Evolutionary conservation across 2,329 filamentous ascomycete species (phyloP).

Genomic region (Aspergillus amoenus): DNA sequence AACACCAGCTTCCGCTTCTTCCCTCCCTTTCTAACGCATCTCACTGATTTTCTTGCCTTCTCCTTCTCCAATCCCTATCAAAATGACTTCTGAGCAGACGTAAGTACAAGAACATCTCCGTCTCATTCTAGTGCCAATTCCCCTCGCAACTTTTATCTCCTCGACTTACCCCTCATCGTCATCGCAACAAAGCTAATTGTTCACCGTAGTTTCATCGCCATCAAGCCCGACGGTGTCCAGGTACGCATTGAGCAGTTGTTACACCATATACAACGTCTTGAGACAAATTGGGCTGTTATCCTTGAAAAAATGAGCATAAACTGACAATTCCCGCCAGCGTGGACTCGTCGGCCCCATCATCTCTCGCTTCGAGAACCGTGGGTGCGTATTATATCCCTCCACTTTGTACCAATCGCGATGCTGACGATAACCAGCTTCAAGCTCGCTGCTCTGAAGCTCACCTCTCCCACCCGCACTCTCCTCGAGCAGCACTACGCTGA

Average conservation of each 20-base stretch:
- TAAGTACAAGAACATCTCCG: conserved; percentile 50
- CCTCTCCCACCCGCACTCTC: conserved; percentile 85
- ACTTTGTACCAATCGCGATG: background rate
- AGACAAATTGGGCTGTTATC: conserved; percentile 1
- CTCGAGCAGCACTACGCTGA: conserved; percentile 98
- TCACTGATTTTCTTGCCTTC: conserved; percentile 8
- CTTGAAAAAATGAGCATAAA: conserved; percentile 1
- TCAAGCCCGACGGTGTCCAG: conserved; percentile 99
- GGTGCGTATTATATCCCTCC: conserved; percentile 54
- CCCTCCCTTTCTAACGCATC: conserved; percentile 10
- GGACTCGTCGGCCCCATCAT: conserved; percentile 98
- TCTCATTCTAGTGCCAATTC: background rate
- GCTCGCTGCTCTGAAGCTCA: conserved; percentile 96
- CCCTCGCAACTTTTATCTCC: background rate
- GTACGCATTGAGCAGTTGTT: conserved; percentile 50
- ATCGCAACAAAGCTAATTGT: conserved; percentile 32
- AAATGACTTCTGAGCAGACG: conserved; percentile 84
- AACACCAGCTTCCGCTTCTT: conserved; percentile 21
- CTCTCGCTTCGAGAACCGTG: conserved; percentile 95
- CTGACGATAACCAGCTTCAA: conserved; percentile 69
- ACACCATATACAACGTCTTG: background rate
- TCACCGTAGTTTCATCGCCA: conserved; percentile 87
- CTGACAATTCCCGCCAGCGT: conserved; percentile 60
- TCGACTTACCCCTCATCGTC: conserved; percentile 17
- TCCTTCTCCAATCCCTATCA: conserved; percentile 40